These are phyloP conservation scores for Malus hybrid DNA, from an alignment of 331 rosid genomes.

Conservation along the genomic window DNA sequence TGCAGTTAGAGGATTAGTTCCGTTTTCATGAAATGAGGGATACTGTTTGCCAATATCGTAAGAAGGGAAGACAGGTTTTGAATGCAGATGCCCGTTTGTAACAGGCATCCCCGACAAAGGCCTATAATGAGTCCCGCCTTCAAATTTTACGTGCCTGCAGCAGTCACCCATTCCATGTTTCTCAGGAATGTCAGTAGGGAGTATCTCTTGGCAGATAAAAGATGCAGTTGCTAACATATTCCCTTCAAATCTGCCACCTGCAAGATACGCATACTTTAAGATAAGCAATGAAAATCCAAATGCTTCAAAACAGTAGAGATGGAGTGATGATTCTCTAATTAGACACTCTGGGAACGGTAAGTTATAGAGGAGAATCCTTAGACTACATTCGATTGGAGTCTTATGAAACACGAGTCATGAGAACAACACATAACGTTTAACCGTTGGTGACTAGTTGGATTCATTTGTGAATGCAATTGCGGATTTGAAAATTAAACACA, in stretches of 20 bases:
- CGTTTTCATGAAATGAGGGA: conserved; percentile 40
- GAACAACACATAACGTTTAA: too few relatives aligned
- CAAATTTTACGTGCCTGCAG: conserved; percentile 38
- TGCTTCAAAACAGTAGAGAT: neutral
- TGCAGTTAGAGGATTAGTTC: conserved; percentile 31
- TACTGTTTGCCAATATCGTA: conserved; percentile 32
- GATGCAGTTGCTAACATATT: conserved; percentile 37
- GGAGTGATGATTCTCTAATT: neutral
- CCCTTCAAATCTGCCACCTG: conserved; percentile 53
- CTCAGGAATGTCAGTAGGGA: conserved; percentile 39
- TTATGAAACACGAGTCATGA: too few relatives aligned
- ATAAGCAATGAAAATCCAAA: too few relatives aligned
- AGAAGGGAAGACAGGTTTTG: conserved; percentile 36
- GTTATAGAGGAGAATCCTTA: neutral
- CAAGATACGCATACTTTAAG: conserved; percentile 11
- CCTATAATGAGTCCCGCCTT: conserved; percentile 32
- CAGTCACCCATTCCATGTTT: conserved; percentile 38
- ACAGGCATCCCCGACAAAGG: conserved; percentile 31
- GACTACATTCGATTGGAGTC: neutral
- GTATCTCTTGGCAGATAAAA: conserved; percentile 57
- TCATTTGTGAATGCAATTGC: too few relatives aligned
- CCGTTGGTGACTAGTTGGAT: too few relatives aligned
- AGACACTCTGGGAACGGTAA: neutral
- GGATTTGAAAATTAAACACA: too few relatives aligned
- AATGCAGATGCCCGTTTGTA: conserved; percentile 31